Evolutionary conservation across 352 stramenopile genomes (phyloP).

Genomic region (Globisporangium mamillatum): DNA sequence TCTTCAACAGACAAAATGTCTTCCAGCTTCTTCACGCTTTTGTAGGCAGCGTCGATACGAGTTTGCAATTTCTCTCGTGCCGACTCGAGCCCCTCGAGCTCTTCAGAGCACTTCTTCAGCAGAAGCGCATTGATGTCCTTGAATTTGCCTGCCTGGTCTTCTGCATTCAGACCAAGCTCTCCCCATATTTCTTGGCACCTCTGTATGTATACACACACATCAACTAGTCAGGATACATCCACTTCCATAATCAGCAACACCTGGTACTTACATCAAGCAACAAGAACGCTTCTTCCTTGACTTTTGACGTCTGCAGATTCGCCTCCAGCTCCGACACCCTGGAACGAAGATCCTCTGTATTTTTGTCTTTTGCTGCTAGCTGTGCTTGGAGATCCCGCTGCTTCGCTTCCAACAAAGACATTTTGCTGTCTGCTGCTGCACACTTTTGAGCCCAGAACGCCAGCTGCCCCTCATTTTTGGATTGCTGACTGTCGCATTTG

Average conservation of each 20-base stretch:
- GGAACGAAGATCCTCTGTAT: constrained; percentile 19
- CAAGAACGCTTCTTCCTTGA: constrained; percentile 59
- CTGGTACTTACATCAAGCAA: constrained; percentile 48
- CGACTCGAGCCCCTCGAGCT: constrained; percentile 51
- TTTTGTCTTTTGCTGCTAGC: constrained; percentile 25
- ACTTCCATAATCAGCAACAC: not conserved
- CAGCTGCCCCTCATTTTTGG: constrained; percentile 16
- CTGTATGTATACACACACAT: constrained; percentile 22
- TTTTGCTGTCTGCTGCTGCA: constrained; percentile 16
- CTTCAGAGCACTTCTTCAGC: constrained; percentile 57
- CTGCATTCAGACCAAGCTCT: constrained; percentile 49
- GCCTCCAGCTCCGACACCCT: constrained; percentile 34
- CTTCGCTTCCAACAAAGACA: constrained; percentile 25
- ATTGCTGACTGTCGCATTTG: constrained; percentile 13
- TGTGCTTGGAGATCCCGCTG: constrained; percentile 22
- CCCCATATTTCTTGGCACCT: constrained; percentile 68
- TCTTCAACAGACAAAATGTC: constrained; percentile 31
- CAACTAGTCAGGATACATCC: not conserved
- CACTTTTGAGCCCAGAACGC: constrained; percentile 17
- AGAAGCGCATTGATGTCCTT: constrained; percentile 59
- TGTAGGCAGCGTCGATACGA: constrained; percentile 39
- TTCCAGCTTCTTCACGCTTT: constrained; percentile 49
- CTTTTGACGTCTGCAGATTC: constrained; percentile 38
- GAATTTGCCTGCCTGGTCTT: constrained; percentile 54
- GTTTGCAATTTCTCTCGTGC: constrained; percentile 43